These are phyloP conservation scores for Fusarium pseudoanthophilum DNA, from an alignment of 2,329 filamentous ascomycete genomes.

Conservation along the genomic window DNA sequence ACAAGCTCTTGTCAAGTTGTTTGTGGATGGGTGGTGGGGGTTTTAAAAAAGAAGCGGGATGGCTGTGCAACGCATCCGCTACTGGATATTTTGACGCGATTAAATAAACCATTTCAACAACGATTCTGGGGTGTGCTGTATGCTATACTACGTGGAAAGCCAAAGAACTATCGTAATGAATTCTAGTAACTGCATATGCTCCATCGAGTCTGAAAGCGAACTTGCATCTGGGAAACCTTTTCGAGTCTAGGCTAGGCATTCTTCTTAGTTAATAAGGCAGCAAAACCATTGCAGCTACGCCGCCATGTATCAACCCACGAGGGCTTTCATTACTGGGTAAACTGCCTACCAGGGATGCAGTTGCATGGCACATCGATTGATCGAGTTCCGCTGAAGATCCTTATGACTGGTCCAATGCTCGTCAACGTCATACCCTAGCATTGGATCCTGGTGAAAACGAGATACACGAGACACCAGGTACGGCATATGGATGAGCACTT, in stretches of 20 bases:
- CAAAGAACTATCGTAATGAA: slow-evolving; percentile 4
- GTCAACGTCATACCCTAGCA: slow-evolving; percentile 23
- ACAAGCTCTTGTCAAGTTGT: slow-evolving; percentile 23
- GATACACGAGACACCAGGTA: slow-evolving; percentile 25
- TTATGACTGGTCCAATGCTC: slow-evolving; percentile 8
- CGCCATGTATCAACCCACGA: background rate
- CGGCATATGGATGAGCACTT: slow-evolving; percentile 16
- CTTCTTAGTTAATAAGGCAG: background rate
- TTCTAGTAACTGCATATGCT: slow-evolving; percentile 1
- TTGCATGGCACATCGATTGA: background rate
- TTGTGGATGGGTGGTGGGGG: slow-evolving; percentile 19
- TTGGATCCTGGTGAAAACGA: background rate
- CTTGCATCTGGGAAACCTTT: slow-evolving; percentile 5
- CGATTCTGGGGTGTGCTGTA: background rate
- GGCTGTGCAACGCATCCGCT: slow-evolving; percentile 41
- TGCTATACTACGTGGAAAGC: background rate
- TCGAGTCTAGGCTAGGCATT: slow-evolving; percentile 23
- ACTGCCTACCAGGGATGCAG: background rate
- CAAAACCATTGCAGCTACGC: background rate
- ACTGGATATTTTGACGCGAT: slow-evolving; percentile 8
- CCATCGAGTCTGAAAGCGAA: background rate
- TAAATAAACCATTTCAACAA: background rate
- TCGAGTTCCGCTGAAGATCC: slow-evolving; percentile 15
- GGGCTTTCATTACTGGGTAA: background rate
- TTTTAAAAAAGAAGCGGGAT: slow-evolving; percentile 47